Base-by-base conservation (phyloP, 2,329 filamentous ascomycete genomes). In the Stenocarpella maydis region DNA sequence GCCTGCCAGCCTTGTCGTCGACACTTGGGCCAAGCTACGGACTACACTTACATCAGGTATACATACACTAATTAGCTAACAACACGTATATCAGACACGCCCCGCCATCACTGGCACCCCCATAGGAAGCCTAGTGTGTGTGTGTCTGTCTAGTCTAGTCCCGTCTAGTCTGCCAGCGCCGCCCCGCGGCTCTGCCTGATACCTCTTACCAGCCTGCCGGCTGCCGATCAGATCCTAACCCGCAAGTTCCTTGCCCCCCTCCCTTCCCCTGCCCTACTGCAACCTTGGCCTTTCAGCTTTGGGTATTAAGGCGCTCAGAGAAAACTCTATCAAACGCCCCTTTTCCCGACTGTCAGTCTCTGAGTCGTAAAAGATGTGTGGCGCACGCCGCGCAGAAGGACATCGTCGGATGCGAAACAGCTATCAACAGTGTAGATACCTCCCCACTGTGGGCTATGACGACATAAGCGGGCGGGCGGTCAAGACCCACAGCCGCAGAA, bases 141-240 rank as follows among this genome's bases (percentile, higher is more conserved):
- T 34, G 31, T 34, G 47, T 43, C n/a, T 63, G n/a, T 49, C 54
- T 58, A 58, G 52, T 55, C 31, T 54, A 54, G n/a, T 49, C 54
- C 43, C 41, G 52, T 55, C 31, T 54, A 54, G 53, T 55, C 43
- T 34, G 41, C 58, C 58, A 43, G 8, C 41, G 43, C 58, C 43
- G 58, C 58, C 34, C n/a, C 41, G 43, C 58, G 58, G 58, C 58
- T 49, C 41, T 63, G 58, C 58, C 58, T 43, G 58, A 37, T 47
- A 28, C 58, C 58, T 12, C 21, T 47, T 45, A 34, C 58, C 58
- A 61, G 58, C 41, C 34, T 45, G 41, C 58, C 41, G 54, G 54
- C 43, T 26, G 58, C 45, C 41, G 58, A 63, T 63, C n/a, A n/a
- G n/a, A n/a, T n/a, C n/a, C n/a, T n/a, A n/a, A n/a, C n/a, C n/a